These are phyloP conservation scores for Prillingera fragicola DNA, from an alignment of 1,284 basidiomycete species.

Conservation along the genomic window DNA sequence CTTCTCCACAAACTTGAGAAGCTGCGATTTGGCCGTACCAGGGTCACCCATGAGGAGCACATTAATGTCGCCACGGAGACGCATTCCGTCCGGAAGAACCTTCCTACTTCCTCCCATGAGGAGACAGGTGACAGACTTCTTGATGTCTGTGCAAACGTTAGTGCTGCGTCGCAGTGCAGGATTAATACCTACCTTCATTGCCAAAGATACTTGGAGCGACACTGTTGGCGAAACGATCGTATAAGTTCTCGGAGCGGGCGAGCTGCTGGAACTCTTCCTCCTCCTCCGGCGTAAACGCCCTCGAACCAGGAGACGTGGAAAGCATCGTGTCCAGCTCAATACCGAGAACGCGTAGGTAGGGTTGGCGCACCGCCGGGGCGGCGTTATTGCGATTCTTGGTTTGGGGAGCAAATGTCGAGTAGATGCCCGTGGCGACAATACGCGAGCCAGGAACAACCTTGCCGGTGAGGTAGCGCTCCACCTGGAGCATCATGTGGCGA, in stretches of 20 bases:
- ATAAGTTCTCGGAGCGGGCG: slow-evolving; percentile 82
- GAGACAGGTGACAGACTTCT: slow-evolving; percentile 92
- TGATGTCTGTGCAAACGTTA: slow-evolving; percentile 67
- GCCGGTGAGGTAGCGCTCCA: slow-evolving; percentile 81
- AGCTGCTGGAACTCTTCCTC: slow-evolving; percentile 91
- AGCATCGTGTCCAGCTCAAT: slow-evolving; percentile 70
- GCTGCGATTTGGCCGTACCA: slow-evolving; percentile 94
- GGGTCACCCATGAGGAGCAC: slow-evolving; percentile 94
- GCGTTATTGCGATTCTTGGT: slow-evolving; percentile 65
- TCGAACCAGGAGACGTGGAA: slow-evolving; percentile 59
- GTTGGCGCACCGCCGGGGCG: slow-evolving; percentile 79
- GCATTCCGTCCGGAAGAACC: slow-evolving; percentile 94
- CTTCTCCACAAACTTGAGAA: slow-evolving; percentile 98
- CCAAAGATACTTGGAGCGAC: slow-evolving; percentile 98
- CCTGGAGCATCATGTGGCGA: slow-evolving; percentile 87
- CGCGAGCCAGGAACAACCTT: slow-evolving; percentile 91
- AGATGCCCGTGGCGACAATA: slow-evolving; percentile 92
- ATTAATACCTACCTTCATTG: slow-evolving; percentile 62
- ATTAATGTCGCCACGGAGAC: slow-evolving; percentile 95
- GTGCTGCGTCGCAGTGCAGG: not conserved
- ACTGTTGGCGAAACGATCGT: slow-evolving; percentile 87
- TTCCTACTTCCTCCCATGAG: slow-evolving; percentile 99
- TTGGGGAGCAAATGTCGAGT: slow-evolving; percentile 82
- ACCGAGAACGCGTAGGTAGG: slow-evolving; percentile 89
- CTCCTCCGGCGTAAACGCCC: slow-evolving; percentile 84